Evolutionary conservation across 2,329 filamentous ascomycete genomes (phyloP), one percentile per base, ranked within the genome.

Genomic region (Trichoderma oligosporum): DNA sequence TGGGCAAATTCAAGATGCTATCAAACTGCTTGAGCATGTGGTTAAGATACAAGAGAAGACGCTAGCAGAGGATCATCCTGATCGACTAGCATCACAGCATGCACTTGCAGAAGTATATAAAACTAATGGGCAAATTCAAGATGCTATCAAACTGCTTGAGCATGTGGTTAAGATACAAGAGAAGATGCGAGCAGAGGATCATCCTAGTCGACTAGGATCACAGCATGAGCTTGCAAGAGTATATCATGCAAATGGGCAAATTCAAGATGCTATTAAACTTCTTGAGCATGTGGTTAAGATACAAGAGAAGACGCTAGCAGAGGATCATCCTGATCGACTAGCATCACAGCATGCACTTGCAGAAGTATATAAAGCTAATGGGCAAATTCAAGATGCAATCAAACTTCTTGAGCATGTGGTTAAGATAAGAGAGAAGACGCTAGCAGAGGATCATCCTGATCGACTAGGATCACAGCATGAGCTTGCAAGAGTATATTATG

Each of bases 11-110:
- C n/a, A 48, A n/a, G 56, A 55, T n/a, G 56, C 56, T 16, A 47
- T 59, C 9, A 41, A 39, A 39, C 31, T 59, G n/a, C 35, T 59
- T 11, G 42, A 59, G 42, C 48, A 54, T 48, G 35, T 59, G 18
- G 39, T 48, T 8, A 18, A 4, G 39, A 27, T 39, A 25, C 11
- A 9, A 12, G 7, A 53, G 14, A 42, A 38, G 29, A 22, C 31
- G 8, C 11, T 33, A 33, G 31, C 11, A 33, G 31, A 33, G 31
- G 31, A 33, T 12, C 11, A 33, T 33, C 31, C 35, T 45, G 3
- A 2, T 33, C 48, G 49, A 53, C 24, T 54, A 51, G n/a, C 31
- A 39, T 54, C 48, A 24, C 18, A 58, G 38, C 47, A 47, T 31
- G 39, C 24, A 20, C 56, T 58, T 29, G 27, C 27, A 29, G 9